A percentile compares a stretch with the other conserved stretches of the same genome.
These are phyloP conservation scores for Amorphotheca resinae DNA, from an alignment of 495 filamentous ascomycete genomes.

Conservation along the genomic window DNA sequence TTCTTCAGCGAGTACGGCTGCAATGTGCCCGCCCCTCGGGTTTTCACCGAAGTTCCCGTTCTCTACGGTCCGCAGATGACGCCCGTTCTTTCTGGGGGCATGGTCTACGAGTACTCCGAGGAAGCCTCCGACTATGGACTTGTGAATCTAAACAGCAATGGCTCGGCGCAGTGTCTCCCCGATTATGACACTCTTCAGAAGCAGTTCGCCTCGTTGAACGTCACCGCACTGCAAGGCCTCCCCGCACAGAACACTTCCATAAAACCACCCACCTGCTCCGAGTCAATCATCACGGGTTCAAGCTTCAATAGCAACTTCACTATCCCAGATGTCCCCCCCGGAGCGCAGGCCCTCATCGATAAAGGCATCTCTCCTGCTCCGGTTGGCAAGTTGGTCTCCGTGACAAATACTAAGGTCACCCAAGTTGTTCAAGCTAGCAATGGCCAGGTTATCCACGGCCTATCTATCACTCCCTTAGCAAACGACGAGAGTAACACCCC, in stretches of 20 bases:
- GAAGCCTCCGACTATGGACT: slow-evolving; percentile 66
- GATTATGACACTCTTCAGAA: slow-evolving; percentile 68
- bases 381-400: slow-evolving; percentile 44
- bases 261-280: slow-evolving; percentile 44
- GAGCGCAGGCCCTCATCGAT: slow-evolving; percentile 37
- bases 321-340: slow-evolving; percentile 42
- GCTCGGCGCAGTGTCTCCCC: slow-evolving; percentile 44
- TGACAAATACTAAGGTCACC: slow-evolving; percentile 37
- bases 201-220: slow-evolving; percentile 64
- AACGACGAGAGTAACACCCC: slow-evolving; percentile 45
- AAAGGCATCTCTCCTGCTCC: slow-evolving; percentile 32
- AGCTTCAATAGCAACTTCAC: slow-evolving; percentile 67
- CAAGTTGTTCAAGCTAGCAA: slow-evolving; percentile 42
- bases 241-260: slow-evolving; percentile 39
- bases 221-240: slow-evolving; percentile 46
- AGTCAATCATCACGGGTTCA: slow-evolving; percentile 45
- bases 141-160: slow-evolving; percentile 53
- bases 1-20: slow-evolving; percentile 98
- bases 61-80: slow-evolving; percentile 78
- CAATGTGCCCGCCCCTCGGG: slow-evolving; percentile 65
- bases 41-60: slow-evolving; percentile 69
- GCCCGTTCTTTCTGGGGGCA: slow-evolving; percentile 64
- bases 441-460: slow-evolving; percentile 36
- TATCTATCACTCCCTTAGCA: slow-evolving; percentile 40
- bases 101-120: slow-evolving; percentile 80